Evolutionary conservation across 257 asterid species (phyloP).

Genomic region (Lithospermum erythrorhizon): DNA sequence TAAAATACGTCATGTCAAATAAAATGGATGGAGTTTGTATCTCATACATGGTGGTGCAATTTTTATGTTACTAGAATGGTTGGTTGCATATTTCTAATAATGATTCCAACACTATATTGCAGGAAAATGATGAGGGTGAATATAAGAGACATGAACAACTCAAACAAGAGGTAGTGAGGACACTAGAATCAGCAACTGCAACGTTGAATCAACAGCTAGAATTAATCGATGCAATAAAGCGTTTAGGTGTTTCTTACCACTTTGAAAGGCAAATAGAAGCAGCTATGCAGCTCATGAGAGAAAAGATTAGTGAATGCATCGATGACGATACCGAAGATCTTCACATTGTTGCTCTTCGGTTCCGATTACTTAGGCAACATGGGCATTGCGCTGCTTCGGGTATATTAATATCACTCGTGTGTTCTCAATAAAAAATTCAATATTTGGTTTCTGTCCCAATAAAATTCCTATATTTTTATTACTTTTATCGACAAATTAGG

Average conservation of each 20-base stretch:
- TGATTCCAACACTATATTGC: too few relatives aligned
- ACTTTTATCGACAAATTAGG: too few relatives aligned
- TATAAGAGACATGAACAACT: not conserved
- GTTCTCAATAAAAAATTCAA: too few relatives aligned
- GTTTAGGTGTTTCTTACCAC: slow-evolving; percentile 23
- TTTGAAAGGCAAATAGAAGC: slow-evolving; percentile 12
- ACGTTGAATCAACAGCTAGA: not conserved
- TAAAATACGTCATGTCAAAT: too few relatives aligned
- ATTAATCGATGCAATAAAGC: slow-evolving; percentile 9
- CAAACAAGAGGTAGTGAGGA: slow-evolving; percentile 1
- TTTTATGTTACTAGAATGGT: too few relatives aligned
- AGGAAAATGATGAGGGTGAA: not conserved
- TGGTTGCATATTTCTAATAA: too few relatives aligned
- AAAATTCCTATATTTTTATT: too few relatives aligned
- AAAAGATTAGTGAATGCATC: not conserved
- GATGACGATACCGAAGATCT: slow-evolving; percentile 4
- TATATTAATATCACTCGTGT: not conserved
- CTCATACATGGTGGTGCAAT: too few relatives aligned
- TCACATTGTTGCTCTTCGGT: slow-evolving; percentile 10
- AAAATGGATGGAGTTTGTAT: too few relatives aligned
- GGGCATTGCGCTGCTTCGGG: not conserved
- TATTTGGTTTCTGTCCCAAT: too few relatives aligned
- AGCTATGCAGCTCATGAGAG: not conserved
- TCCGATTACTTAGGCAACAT: slow-evolving; percentile 16
- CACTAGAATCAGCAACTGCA: not conserved